Evolutionary conservation across 139 green algal genomes (phyloP), one percentile per base, ranked within the genome.

Genomic region (Chlorella ohadii): DNA sequence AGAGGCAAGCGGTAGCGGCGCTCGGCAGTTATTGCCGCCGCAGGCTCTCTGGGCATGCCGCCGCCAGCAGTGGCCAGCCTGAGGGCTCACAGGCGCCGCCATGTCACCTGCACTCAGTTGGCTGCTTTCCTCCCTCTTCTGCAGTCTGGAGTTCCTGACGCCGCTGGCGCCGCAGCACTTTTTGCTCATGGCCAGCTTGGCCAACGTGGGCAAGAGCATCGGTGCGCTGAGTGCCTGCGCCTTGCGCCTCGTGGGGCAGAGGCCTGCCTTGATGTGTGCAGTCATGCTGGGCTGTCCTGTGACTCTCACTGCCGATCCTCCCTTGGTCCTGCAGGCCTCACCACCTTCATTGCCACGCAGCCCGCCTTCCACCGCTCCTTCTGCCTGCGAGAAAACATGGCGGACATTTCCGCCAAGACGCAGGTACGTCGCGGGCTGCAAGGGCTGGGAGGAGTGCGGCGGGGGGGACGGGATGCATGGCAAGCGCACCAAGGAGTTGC

Each of bases 371-470:
- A 96, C 84, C 88, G 91, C 64, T 92, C 88, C 33, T 96, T 99
- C 87, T 94, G 91, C 51, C 84, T 90, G 11, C 85, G 86, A 1
- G 93, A 96, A n/a, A 99, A 99, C 87, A 87, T 99, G 64, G 94
- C 94, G 19, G 96, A 99, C 88, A 91, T 99, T 38, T 93, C 94
- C 13, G 95, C 96, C 63, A 98, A 98, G 87, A 92, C 90, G 28
- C 94, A 97, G 90, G 93, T 91, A n/a, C 22, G 51, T 6, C 44
- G 44, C 6, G 7, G 9, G 9, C 44, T 6, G 44, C 7, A 51
- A 9, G 44, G 44, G 44, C 44, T 16, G 9, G n/a, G n/a, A n/a
- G n/a, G n/a, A n/a, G n/a, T n/a, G n/a, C n/a, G n/a, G n/a, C n/a
- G n/a, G n/a, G n/a, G n/a, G n/a, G n/a, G n/a, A n/a, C n/a, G n/a